Percentiles rank a stretch among this genome's conserved stretches.
Evolutionary conservation across 2,329 filamentous ascomycete species (phyloP).

Genomic region (Fusarium camptoceras): DNA sequence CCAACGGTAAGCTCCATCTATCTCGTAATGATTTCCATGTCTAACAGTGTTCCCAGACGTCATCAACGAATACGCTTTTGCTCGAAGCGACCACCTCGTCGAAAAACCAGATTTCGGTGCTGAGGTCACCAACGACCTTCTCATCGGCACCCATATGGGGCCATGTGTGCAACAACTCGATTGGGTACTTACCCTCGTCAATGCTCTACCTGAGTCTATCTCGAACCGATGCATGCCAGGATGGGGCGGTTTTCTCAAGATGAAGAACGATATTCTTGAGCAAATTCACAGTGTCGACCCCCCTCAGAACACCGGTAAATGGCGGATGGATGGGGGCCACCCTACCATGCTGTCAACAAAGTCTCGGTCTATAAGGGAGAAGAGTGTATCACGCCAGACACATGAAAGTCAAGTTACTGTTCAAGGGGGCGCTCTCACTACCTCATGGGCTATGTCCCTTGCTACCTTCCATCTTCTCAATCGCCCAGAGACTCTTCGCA

Average conservation of each 20-base stretch:
- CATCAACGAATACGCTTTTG: constrained; percentile 56
- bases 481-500: constrained; percentile 47
- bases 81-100: constrained; percentile 51
- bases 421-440: constrained; percentile 56
- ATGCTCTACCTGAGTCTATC: constrained; percentile 51
- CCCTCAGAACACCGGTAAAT: constrained; percentile 50
- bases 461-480: constrained; percentile 53
- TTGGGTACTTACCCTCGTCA: constrained; percentile 52
- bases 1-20: constrained; percentile 47
- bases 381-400: constrained; percentile 50
- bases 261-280: constrained; percentile 53
- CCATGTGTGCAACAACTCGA: constrained; percentile 53
- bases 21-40: neutral
- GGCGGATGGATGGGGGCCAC: constrained; percentile 50
- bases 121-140: constrained; percentile 52
- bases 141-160: constrained; percentile 54
- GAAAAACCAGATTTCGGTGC: constrained; percentile 52
- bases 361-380: constrained; percentile 50
- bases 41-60: constrained; percentile 47
- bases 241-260: constrained; percentile 54
- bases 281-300: constrained; percentile 53
- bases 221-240: constrained; percentile 53
- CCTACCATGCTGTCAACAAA: constrained; percentile 53
- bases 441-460: constrained; percentile 52
- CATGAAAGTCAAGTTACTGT: constrained; percentile 56